Conservation (phyloP, 2,329 filamentous ascomycete species). For the Stagonosporopsis tanaceti region DNA sequence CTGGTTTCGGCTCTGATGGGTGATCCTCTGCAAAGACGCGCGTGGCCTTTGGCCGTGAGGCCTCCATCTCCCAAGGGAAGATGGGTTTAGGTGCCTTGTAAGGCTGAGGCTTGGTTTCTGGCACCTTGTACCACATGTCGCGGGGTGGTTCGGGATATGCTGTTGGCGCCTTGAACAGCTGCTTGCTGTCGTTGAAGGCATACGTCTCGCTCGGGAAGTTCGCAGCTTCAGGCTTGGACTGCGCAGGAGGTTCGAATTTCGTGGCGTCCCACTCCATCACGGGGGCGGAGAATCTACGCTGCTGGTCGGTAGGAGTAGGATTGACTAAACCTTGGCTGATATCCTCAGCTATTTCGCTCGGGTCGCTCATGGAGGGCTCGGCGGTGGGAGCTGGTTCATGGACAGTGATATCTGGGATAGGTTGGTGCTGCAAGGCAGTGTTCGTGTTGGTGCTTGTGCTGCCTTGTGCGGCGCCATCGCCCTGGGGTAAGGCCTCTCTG, state of each 20-base stretch:
- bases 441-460: conserved; percentile 20
- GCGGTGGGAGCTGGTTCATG: conserved; percentile 48
- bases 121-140: conserved; percentile 89
- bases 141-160: conserved; percentile 83
- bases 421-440: conserved; percentile 26
- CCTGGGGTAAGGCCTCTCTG: conserved; percentile 10
- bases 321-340: conserved; percentile 53
- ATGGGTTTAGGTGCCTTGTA: conserved; percentile 71
- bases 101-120: conserved; percentile 64
- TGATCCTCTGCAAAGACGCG: conserved; percentile 71
- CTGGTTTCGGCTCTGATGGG: conserved; percentile 49
- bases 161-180: conserved; percentile 78
- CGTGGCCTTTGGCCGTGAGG: conserved; percentile 67
- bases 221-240: conserved; percentile 83
- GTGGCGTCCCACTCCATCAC: conserved; percentile 69
- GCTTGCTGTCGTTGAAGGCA: conserved; percentile 78
- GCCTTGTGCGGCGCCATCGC: conserved; percentile 11
- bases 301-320: conserved; percentile 56
- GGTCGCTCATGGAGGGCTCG: conserved; percentile 55
- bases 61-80: conserved; percentile 88
- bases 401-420: conserved; percentile 31
- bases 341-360: conserved; percentile 53
- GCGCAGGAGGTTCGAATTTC: conserved; percentile 60
- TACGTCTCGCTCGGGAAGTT: conserved; percentile 84
- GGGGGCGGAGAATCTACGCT: conserved; percentile 65